Percentiles rank a stretch among this genome's conserved stretches.
phyloP scores from a whole-genome alignment of 305 asterid species.

The Plantago lanceolata region DNA sequence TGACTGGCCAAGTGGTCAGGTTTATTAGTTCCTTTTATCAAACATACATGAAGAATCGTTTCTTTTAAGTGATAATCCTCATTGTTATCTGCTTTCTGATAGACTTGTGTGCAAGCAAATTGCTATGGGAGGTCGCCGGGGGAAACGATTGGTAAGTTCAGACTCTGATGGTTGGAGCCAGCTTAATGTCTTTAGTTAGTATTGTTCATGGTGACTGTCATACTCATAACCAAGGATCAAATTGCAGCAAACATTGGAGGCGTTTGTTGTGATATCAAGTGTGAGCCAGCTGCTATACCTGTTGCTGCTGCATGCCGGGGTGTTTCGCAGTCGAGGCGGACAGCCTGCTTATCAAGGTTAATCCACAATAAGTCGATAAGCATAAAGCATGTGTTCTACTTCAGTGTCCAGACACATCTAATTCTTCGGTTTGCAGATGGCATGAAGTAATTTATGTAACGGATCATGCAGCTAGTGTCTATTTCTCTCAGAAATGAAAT shows the following conservation, averaged over 20 bases:
- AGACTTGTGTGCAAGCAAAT: slow-evolving; percentile 86
- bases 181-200: background rate
- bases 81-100: slow-evolving; percentile 7
- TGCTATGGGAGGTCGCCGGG: slow-evolving; percentile 71
- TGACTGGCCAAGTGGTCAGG: too few relatives aligned
- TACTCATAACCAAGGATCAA: background rate
- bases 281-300: slow-evolving; percentile 56
- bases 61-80: too few relatives aligned
- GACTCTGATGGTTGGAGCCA: background rate
- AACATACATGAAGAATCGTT: too few relatives aligned
- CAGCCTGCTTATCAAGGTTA: slow-evolving; percentile 26
- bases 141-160: slow-evolving; percentile 64
- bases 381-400: background rate
- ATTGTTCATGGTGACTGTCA: background rate
- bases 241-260: slow-evolving; percentile 73
- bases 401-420: too few relatives aligned
- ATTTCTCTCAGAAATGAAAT: too few relatives aligned
- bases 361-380: background rate
- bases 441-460: too few relatives aligned
- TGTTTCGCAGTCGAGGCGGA: slow-evolving; percentile 38
- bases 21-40: too few relatives aligned
- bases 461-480: too few relatives aligned
- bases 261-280: slow-evolving; percentile 51
- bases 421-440: too few relatives aligned
- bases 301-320: slow-evolving; percentile 59